Base-by-base conservation (phyloP, 2,329 filamentous ascomycete species). In the Teratosphaeria nubilosa region DNA sequence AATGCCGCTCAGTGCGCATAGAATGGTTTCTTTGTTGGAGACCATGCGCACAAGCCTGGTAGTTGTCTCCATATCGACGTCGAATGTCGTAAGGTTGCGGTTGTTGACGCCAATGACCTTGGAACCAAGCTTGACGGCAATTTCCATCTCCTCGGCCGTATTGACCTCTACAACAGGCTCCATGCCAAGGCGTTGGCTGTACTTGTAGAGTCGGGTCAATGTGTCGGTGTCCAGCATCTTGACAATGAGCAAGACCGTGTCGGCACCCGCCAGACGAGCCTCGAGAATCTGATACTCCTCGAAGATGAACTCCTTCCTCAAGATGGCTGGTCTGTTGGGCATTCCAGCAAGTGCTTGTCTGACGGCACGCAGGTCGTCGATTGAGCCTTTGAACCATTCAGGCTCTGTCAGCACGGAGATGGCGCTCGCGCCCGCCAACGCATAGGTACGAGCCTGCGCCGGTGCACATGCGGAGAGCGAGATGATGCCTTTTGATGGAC, bases 381-480 rank as follows among this genome's bases (percentile, higher is more conserved):
- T 91, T 73, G 88, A 95, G 53, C 94, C 94, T 76, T 96, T 97
- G 80, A 99, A 99, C 94, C 94, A 99, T 70, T 97, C 88, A 0
- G 95, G 94, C 74, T 99, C 94, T 0, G 94, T 99, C 53, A 99
- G 82, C n/a, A 99, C 94, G 1, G 94, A 97, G 64, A 99, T 99
- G 45, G 95, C 90, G 71, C 92, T 97, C 53, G 94, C 94, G 14
- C 94, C 95, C 6, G 94, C 91, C 55, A 94, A 81, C 10, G 95
- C 94, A 72, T 99, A 99, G 65, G 87, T 90, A 63, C 86, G 85
- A 50, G 95, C 94, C 73, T 99, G 94, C 5, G 86, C 85, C 25
- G 94, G 91, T 10, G 94, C 94, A 66, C 88, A 94, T 24, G 91
- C 88, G 27, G 90, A 84, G 2, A 95, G 80, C 0, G 91, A 90